These are phyloP conservation scores for Globisporangium radiosum DNA, from an alignment of 352 stramenopile species.

Conservation along the genomic window DNA sequence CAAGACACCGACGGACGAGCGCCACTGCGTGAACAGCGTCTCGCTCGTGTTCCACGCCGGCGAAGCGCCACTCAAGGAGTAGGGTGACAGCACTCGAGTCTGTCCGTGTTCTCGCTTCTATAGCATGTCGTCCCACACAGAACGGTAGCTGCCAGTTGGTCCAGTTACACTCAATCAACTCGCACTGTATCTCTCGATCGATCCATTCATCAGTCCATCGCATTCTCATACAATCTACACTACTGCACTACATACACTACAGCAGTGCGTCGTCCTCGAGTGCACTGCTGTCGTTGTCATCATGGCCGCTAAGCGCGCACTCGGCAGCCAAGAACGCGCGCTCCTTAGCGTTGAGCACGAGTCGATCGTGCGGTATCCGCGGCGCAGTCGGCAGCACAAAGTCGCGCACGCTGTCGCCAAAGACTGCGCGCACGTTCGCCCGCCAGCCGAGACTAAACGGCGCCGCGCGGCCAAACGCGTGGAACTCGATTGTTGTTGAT, in stretches of 20 bases:
- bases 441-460: conserved; percentile 68
- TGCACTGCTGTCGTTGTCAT: conserved; percentile 32
- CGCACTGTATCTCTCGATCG: neutral
- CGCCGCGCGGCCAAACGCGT: conserved; percentile 54
- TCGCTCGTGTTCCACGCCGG: conserved; percentile 80
- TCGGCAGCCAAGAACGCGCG: conserved; percentile 41
- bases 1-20: conserved; percentile 81
- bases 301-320: conserved; percentile 21
- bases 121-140: neutral
- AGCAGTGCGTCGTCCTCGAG: conserved; percentile 44
- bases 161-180: too few relatives aligned
- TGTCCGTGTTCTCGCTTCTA: neutral
- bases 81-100: neutral
- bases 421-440: conserved; percentile 42
- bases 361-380: conserved; percentile 8
- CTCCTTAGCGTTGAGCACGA: conserved; percentile 34
- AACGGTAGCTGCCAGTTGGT: too few relatives aligned
- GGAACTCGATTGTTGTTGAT: conserved; percentile 76
- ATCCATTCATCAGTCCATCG: neutral
- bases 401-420: conserved; percentile 46
- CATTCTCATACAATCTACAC: neutral
- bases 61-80: conserved; percentile 39
- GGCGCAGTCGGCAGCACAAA: conserved; percentile 44
- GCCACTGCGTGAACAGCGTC: conserved; percentile 89
- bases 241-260: neutral